These are phyloP conservation scores for Ophiostoma ulmi DNA, from an alignment of 2,329 filamentous ascomycete genomes.

Conservation along the genomic window DNA sequence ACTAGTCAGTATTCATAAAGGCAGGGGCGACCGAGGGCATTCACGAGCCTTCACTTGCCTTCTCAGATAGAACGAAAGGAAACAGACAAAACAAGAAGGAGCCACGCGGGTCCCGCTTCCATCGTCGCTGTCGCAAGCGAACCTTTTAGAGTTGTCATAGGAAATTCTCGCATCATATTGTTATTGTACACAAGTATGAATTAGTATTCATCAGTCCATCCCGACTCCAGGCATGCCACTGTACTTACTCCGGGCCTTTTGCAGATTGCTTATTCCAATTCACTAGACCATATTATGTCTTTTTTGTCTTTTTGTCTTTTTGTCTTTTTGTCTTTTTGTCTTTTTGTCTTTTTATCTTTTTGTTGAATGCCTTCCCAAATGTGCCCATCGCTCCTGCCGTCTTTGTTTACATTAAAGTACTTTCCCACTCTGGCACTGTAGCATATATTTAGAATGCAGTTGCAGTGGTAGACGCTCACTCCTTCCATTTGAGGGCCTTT, in stretches of 20 bases:
- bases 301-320: background rate
- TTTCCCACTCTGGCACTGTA: background rate
- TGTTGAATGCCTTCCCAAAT: background rate
- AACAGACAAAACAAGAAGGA: background rate
- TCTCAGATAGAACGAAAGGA: background rate
- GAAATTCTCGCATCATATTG: background rate
- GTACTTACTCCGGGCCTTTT: background rate
- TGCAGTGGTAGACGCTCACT: background rate
- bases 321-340: background rate
- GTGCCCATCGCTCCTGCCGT: slow-evolving; percentile 4
- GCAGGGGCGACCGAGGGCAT: background rate
- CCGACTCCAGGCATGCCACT: slow-evolving; percentile 1
- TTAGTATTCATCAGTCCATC: background rate
- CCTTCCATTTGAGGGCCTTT: slow-evolving; percentile 9
- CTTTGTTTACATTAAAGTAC: background rate
- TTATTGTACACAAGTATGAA: background rate
- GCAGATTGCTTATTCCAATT: background rate
- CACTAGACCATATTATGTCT: background rate
- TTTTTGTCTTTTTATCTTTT: background rate
- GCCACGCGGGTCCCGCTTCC: slow-evolving; percentile 6
- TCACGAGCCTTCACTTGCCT: background rate
- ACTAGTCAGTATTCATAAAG: background rate
- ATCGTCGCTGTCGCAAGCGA: background rate
- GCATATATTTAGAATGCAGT: background rate
- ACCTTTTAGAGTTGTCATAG: background rate